These are phyloP conservation scores for Sugiyamaella novakii DNA, from an alignment of 1,139 yeast genomes.

Conservation along the genomic window DNA sequence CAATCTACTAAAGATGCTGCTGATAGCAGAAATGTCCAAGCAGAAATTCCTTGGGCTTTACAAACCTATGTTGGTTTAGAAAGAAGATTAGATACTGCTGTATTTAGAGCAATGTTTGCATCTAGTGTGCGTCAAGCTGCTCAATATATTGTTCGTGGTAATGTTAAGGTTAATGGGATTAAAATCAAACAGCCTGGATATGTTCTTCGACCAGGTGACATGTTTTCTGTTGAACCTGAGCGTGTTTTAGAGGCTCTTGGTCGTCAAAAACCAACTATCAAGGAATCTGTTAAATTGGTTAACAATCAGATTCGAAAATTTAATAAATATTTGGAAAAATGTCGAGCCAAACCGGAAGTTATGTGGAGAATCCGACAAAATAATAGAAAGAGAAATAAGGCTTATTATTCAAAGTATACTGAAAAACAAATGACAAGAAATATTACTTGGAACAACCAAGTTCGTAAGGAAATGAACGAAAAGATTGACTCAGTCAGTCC, in stretches of 20 bases:
- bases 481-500: constrained; percentile 37
- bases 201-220: constrained; percentile 79
- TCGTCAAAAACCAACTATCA: constrained; percentile 72
- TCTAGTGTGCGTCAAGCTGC: constrained; percentile 93
- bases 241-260: constrained; percentile 87
- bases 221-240: constrained; percentile 82
- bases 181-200: constrained; percentile 77
- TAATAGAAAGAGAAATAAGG: constrained; percentile 45
- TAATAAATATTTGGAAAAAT: constrained; percentile 68
- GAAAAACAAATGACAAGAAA: constrained; percentile 27
- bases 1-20: constrained; percentile 31
- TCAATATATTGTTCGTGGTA: constrained; percentile 78
- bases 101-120: constrained; percentile 92
- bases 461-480: constrained; percentile 42
- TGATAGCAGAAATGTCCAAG: constrained; percentile 39
- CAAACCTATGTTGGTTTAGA: constrained; percentile 91
- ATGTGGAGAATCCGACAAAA: constrained; percentile 57
- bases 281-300: constrained; percentile 67
- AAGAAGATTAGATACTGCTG: constrained; percentile 83
- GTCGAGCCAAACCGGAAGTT: constrained; percentile 59
- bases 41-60: constrained; percentile 65
- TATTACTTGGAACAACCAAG: constrained; percentile 38
- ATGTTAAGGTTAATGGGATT: constrained; percentile 83
- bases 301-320: constrained; percentile 70
- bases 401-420: constrained; percentile 23